Evolutionary conservation across 2,329 filamentous ascomycete species (phyloP).

Genomic region (Aureobasidium sp.): DNA sequence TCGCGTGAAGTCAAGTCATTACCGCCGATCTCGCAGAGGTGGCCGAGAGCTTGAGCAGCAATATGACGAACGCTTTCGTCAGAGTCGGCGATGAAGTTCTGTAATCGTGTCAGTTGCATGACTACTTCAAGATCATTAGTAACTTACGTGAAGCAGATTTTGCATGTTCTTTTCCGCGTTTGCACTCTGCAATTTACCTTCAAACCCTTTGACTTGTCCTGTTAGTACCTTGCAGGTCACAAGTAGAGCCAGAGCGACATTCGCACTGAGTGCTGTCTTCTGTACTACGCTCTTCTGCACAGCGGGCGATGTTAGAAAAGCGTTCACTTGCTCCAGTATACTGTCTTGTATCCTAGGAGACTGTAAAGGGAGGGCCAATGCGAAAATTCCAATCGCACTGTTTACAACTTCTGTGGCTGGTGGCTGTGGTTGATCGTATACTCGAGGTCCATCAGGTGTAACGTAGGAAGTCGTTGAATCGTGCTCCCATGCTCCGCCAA

Average conservation of each 20-base stretch:
- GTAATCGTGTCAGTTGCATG: neutral
- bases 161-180: conserved; percentile 68
- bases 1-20: conserved; percentile 83
- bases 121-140: neutral
- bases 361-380: conserved; percentile 82
- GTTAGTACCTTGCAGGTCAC: conserved; percentile 76
- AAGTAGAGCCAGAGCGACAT: conserved; percentile 74
- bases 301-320: conserved; percentile 79
- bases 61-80: conserved; percentile 82
- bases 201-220: conserved; percentile 57
- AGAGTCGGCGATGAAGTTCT: conserved; percentile 68
- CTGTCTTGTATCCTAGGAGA: conserved; percentile 91
- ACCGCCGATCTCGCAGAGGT: conserved; percentile 76
- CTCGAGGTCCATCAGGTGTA: conserved; percentile 40
- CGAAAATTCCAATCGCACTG: conserved; percentile 86
- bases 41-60: conserved; percentile 76
- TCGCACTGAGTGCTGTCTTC: conserved; percentile 85
- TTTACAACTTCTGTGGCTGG: conserved; percentile 92
- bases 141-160: conserved; percentile 67
- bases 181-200: conserved; percentile 65
- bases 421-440: conserved; percentile 53
- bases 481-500: conserved; percentile 79
- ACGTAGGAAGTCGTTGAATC: conserved; percentile 79
- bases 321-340: conserved; percentile 86
- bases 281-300: conserved; percentile 81